Conservation (phyloP, 1,284 basidiomycete genomes). For the Sporisorium exsertum region DNA sequence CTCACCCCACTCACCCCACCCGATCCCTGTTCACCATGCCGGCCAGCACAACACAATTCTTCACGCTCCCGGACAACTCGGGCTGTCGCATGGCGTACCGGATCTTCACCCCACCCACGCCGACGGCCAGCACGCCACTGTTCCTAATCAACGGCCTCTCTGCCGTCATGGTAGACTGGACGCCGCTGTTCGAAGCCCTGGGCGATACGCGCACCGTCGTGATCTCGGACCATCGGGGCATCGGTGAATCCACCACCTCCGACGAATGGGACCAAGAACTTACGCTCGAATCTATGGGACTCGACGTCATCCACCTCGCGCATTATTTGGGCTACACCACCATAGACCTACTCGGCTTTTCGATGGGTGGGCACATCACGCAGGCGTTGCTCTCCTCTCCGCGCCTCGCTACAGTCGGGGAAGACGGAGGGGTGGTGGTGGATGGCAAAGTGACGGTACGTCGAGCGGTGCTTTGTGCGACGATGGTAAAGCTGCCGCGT, state of each 20-base stretch:
- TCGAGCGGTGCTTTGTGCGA: conserved; percentile 56
- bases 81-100: conserved; percentile 52
- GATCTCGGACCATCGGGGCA: conserved; percentile 63
- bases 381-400: conserved; percentile 53
- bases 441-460: conserved; percentile 41
- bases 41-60: conserved; percentile 15
- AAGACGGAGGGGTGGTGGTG: conserved; percentile 7
- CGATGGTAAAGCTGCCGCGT: conserved; percentile 63
- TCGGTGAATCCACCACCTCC: conserved; percentile 51
- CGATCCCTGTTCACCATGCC: not conserved
- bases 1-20: no score
- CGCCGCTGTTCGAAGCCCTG: conserved; percentile 51
- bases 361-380: conserved; percentile 65
- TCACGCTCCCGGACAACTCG: conserved; percentile 9
- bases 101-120: conserved; percentile 1
- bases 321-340: conserved; percentile 29
- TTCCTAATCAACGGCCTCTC: conserved; percentile 65
- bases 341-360: conserved; percentile 62
- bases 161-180: conserved; percentile 65
- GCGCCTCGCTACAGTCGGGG: not conserved
- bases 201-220: conserved; percentile 46
- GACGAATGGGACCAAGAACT: conserved; percentile 54
- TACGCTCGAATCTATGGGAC: conserved; percentile 55
- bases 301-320: conserved; percentile 57
- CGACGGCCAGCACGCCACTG: conserved; percentile 29